Evolutionary conservation across 2,329 filamentous ascomycete genomes (phyloP), one percentile per base, ranked within the genome.

Genomic region (Nemania abortiva): DNA sequence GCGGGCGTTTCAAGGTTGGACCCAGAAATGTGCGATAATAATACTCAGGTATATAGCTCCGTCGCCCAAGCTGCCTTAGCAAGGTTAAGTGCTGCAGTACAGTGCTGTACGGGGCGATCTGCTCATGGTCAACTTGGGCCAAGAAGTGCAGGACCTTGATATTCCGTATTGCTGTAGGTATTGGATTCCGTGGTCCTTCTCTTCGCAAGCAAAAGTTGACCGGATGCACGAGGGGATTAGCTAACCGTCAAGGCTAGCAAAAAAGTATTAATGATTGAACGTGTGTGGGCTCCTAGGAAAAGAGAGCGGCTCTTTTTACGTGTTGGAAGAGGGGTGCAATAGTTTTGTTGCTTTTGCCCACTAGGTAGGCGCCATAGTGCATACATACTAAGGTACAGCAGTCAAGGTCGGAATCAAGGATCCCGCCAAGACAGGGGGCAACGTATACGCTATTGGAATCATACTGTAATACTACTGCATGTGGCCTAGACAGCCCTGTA

Each of bases 11-110:
- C 65, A 39, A 65, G 52, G 52, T 50, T 45, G 53, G 34, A 47
- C 56, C 65, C 60, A 60, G 60, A 49, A 64, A 60, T 54, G 39
- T 20, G 58, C 59, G 52, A 39, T 31, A 49, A 52, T 37, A 62
- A 54, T 42, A 20, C 18, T 6, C 5, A 7, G n/a, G 18, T 37
- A 29, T 20, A 37, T 39, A 37, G 27, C 22, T 37, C 24, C 24
- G 24, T 22, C 57, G 31, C 42, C 54, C 22, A 27, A 65, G 29
- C 24, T 58, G 42, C 60, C 31, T 37, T 27, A 52, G 29, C 27
- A 62, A 55, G 34, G 52, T 55, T 65, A n/a, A 13, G 15, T 56
- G n/a, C 42, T 52, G 54, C 49, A 45, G 15, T 56, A 59, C 20
- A 20, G 18, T 24, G 9, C 50, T 10, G 22, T 18, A 6, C 13